Conservation (phyloP, 306 rosid species). For the Abrus precatorius region DNA sequence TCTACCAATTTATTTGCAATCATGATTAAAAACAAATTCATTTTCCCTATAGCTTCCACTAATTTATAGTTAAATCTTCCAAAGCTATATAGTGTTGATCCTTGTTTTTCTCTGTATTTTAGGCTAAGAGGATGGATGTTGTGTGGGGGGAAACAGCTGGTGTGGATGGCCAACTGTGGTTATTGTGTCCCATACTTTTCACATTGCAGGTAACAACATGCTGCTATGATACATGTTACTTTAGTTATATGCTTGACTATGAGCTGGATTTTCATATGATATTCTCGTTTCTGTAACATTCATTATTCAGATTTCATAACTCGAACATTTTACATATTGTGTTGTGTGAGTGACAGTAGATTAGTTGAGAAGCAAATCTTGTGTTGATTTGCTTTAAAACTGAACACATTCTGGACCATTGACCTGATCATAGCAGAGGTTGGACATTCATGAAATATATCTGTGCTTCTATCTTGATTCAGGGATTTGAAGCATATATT, state of each 20-base stretch:
- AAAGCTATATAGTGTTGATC: conserved; percentile 25
- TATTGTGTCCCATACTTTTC: conserved; percentile 93
- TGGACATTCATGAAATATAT: conserved; percentile 31
- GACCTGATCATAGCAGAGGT: conserved; percentile 29
- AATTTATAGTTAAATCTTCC: conserved; percentile 28
- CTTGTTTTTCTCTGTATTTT: conserved; percentile 47
- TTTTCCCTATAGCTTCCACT: not conserved
- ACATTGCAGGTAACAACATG: conserved; percentile 77
- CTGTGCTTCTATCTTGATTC: conserved; percentile 42
- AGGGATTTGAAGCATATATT: conserved; percentile 96
- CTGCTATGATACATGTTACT: conserved; percentile 12
- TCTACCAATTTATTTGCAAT: conserved; percentile 19
- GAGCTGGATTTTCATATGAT: conserved; percentile 9
- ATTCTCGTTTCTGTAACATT: not conserved
- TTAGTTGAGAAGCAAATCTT: conserved; percentile 26
- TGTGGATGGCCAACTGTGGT: conserved; percentile 94
- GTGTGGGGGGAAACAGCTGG: conserved; percentile 99
- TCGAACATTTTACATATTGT: conserved; percentile 30
- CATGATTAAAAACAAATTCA: not conserved
- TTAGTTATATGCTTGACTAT: conserved; percentile 25
- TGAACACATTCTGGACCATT: conserved; percentile 2
- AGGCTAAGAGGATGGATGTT: conserved; percentile 99
- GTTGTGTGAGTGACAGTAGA: conserved; percentile 6
- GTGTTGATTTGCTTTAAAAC: not conserved
- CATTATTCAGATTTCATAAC: conserved; percentile 10